Evolutionary conservation across 83 land plant genomes (phyloP), one percentile per base, ranked within the genome.

Genomic region (Diphasiastrum complanatum): DNA sequence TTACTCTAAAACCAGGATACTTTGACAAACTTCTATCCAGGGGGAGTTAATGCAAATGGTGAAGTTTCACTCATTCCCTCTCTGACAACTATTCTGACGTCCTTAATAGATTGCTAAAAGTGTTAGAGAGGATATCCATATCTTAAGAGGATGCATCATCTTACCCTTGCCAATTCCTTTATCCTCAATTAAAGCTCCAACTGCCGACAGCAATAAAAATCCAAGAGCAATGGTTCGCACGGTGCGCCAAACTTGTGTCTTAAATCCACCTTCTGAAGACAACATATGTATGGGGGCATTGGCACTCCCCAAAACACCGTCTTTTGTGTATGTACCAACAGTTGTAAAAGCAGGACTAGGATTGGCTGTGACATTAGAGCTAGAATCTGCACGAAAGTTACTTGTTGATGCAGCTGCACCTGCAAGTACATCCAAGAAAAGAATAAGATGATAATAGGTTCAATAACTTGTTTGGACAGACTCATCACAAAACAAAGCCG

Each of bases 111-210:
- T n/a, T n/a, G n/a, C n/a, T n/a, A n/a, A n/a, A n/a, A n/a, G n/a
- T n/a, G n/a, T n/a, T n/a, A n/a, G n/a, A n/a, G n/a, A n/a, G n/a
- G n/a, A n/a, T n/a, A n/a, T n/a, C n/a, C n/a, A n/a, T n/a, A n/a
- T n/a, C n/a, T n/a, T n/a, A n/a, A 53, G 57, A 53, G 32, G 29
- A 3, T 3, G 4, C 6, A 18, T 22, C 37, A 22, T 14, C 11
- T 40, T 48, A 92, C 98, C 98, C 83, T 93, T 93, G 32, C 88
- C 77, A 41, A 93, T 81, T 34, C 91, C 96, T 57, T 85, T 82
- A 57, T 93, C 98, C 65, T 93, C 98, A 75, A 93, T 85, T 18
- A 93, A 83, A 18, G 98, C 88, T 60, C 91, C 98, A 61, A 85
- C 78, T 28, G 83, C 98, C 36, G 98, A 92, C 24, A 92, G 80